These are phyloP conservation scores for Leptodermis oblonga DNA, from an alignment of 257 asterid species.

Conservation along the genomic window DNA sequence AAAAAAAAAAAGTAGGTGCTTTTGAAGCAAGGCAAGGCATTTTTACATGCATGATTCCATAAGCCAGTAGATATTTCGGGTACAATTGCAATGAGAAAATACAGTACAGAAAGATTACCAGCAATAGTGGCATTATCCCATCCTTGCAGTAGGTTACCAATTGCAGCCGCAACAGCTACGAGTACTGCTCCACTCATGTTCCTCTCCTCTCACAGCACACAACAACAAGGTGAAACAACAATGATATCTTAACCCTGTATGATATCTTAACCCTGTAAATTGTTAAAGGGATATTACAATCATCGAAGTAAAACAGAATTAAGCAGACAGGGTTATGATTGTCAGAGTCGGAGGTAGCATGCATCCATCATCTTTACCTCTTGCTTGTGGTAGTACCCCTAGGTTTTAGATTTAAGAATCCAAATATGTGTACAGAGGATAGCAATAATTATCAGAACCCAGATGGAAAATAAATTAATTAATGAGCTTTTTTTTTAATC, in stretches of 20 bases:
- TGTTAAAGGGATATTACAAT: no score
- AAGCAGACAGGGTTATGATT: no score
- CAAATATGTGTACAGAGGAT: no score
- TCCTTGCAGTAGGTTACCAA: slow-evolving; percentile 65
- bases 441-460: no score
- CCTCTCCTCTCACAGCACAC: neutral
- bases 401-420: no score
- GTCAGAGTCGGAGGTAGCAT: no score
- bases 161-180: slow-evolving; percentile 57
- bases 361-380: no score
- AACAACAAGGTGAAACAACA: neutral
- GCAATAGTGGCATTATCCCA: slow-evolving; percentile 73
- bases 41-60: neutral
- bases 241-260: neutral
- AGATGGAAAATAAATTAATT: no score
- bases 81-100: neutral
- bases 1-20: no score
- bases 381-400: no score
- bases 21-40: neutral
- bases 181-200: slow-evolving; percentile 52
- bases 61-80: neutral
- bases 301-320: no score
- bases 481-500: no score
- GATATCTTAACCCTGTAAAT: neutral
- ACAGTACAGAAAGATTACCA: slow-evolving; percentile 33